Evolutionary conservation across 306 rosid species (phyloP), one percentile per base, ranked within the genome.

Genomic region (Fagus crenata): DNA sequence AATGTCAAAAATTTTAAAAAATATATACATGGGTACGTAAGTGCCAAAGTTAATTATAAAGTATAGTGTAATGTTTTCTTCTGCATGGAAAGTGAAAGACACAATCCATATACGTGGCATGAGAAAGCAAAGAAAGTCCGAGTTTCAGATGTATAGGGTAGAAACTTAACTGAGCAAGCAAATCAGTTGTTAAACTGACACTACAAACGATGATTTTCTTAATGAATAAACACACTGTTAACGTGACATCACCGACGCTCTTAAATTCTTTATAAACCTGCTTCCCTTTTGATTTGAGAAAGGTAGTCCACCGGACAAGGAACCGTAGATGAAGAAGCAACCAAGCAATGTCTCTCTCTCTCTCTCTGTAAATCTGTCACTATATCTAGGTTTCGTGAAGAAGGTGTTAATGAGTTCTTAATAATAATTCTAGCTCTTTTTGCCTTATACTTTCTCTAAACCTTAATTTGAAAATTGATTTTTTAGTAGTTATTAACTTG

Each of bases 161-260:
- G 97, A 92, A 90, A 90, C 90, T 84, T 92, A 53, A 81, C 70
- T 72, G 77, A 80, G 77, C 68, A 86, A 88, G 89, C 89, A 87
- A 92, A 76, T 84, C 92, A 90, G 90, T 92, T 85, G 93, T 88
- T 92, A 87, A 86, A 87, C 92, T 81, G 85, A 88, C 82, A 76
- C 13, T 78, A 73, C 39, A 85, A 82, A 70, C 67, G 72, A 41
- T 55, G 49, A 64, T 68, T 75, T 77, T 78, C 75, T 53, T 81
- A 81, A 78, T 75, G 63, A 56, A 32, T 74, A 36, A 22, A 56
- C 78, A 77, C 73, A 49, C 64, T 72, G 64, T 77, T 80, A 75
- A 70, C 71, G 79, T 83, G 93, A 86, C 89, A 86, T 85, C 89
- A 84, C 9, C 40, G 32, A 79, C 69, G 73, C 85, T 76, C 81